Evolutionary conservation across 2,329 filamentous ascomycete genomes (phyloP).

Genomic region (Daldinia eschscholtzii): DNA sequence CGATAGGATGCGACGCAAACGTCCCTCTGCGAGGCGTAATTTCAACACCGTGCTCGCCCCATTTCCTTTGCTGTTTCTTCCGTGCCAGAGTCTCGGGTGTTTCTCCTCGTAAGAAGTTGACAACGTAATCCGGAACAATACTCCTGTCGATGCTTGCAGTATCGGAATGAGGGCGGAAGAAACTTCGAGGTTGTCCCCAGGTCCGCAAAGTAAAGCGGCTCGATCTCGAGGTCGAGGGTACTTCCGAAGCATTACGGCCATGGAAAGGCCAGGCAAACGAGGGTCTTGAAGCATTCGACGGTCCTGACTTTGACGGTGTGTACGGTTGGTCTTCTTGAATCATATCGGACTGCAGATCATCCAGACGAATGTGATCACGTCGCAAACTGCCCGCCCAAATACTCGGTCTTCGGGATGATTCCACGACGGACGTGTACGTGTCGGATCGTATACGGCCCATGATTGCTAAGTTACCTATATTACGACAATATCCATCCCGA

Average conservation of each 20-base stretch:
- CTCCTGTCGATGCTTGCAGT: slow-evolving; percentile 56
- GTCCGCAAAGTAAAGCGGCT: slow-evolving; percentile 48
- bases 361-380: slow-evolving; percentile 32
- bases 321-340: slow-evolving; percentile 49
- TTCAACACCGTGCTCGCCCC: slow-evolving; percentile 53
- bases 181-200: slow-evolving; percentile 46
- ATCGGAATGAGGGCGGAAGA: slow-evolving; percentile 50
- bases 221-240: slow-evolving; percentile 47
- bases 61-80: slow-evolving; percentile 56
- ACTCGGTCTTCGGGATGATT: slow-evolving; percentile 44
- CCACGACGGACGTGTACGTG: slow-evolving; percentile 47
- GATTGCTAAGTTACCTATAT: slow-evolving; percentile 42
- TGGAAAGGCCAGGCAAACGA: slow-evolving; percentile 53
- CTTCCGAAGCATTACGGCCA: slow-evolving; percentile 48
- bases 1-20: slow-evolving; percentile 54
- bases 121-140: slow-evolving; percentile 67
- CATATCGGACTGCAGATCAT: slow-evolving; percentile 44
- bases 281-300: slow-evolving; percentile 46
- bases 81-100: slow-evolving; percentile 65
- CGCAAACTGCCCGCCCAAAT: slow-evolving; percentile 49
- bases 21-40: slow-evolving; percentile 51
- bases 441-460: slow-evolving; percentile 46
- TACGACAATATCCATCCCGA: slow-evolving; percentile 46
- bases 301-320: slow-evolving; percentile 46
- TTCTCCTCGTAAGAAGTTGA: slow-evolving; percentile 68